phyloP scores from a whole-genome alignment of 768 basidiomycete genomes.

The Favolaschia claudopus region DNA sequence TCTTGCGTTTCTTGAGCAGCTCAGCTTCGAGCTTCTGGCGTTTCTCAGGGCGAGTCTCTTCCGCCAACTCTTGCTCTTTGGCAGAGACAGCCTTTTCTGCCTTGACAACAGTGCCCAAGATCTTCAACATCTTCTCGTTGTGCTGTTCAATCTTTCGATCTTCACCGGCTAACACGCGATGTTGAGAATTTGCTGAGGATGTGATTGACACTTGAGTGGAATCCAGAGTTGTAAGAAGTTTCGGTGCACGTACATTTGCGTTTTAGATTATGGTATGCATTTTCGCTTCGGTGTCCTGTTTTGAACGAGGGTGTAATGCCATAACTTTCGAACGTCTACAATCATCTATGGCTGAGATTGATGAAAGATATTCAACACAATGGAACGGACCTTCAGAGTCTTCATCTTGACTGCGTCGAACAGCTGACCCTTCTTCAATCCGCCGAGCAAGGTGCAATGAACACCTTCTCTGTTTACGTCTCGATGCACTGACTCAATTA shows the following conservation, averaged over 20 bases:
- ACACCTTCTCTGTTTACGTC: slow-evolving; percentile 29
- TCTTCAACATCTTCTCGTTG: not conserved
- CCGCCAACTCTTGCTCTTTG: too few relatives aligned
- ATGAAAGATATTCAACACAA: too few relatives aligned
- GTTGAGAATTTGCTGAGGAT: not conserved
- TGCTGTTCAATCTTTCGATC: not conserved
- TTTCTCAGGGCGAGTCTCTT: too few relatives aligned
- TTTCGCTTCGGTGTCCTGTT: not conserved
- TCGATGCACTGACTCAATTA: slow-evolving; percentile 13
- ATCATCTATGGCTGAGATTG: too few relatives aligned
- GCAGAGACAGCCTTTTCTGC: not conserved
- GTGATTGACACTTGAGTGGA: too few relatives aligned
- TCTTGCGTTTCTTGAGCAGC: too few relatives aligned
- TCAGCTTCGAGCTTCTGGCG: too few relatives aligned
- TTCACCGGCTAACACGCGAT: not conserved
- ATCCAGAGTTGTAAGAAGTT: too few relatives aligned
- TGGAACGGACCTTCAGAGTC: slow-evolving; percentile 12
- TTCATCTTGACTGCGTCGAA: slow-evolving; percentile 25
- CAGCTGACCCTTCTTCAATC: slow-evolving; percentile 20
- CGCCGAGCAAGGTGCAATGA: slow-evolving; percentile 25
- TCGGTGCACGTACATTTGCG: not conserved
- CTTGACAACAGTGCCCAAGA: not conserved
- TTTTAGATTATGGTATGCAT: too few relatives aligned
- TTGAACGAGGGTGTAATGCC: too few relatives aligned
- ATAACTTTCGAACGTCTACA: too few relatives aligned